Conservation (phyloP, 768 basidiomycete species). For the Rickenella mellea region DNA sequence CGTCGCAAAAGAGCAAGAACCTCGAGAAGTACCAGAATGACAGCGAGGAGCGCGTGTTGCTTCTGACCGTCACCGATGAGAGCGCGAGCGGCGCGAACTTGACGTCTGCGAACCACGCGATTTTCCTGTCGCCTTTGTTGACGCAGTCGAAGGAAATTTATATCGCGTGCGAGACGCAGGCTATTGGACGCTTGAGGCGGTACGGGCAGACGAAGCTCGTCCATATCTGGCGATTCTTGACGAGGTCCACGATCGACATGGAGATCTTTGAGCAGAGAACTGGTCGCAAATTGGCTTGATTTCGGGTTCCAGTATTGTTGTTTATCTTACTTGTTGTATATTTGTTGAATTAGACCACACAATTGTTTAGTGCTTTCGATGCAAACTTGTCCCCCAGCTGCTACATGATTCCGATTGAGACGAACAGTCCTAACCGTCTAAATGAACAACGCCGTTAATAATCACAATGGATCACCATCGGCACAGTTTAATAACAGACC, state of each 20-base stretch:
- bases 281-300: not conserved
- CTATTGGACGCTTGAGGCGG: slow-evolving; percentile 73
- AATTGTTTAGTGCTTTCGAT: not conserved
- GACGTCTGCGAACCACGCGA: slow-evolving; percentile 88
- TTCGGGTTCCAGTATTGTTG: not conserved
- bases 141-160: slow-evolving; percentile 78
- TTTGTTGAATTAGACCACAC: not conserved
- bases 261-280: slow-evolving; percentile 59
- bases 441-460: too few species aligned
- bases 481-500: too few species aligned
- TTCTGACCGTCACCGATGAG: slow-evolving; percentile 91
- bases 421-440: too few species aligned
- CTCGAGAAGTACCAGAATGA: slow-evolving; percentile 81
- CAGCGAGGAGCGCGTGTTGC: slow-evolving; percentile 66
- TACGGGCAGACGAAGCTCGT: slow-evolving; percentile 80
- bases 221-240: slow-evolving; percentile 74
- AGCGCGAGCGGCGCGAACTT: slow-evolving; percentile 91
- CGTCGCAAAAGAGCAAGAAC: slow-evolving; percentile 69
- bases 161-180: slow-evolving; percentile 74
- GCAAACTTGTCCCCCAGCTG: too few species aligned
- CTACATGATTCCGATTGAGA: too few species aligned
- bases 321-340: not conserved
- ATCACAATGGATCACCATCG: too few species aligned
- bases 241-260: slow-evolving; percentile 81
- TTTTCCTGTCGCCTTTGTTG: slow-evolving; percentile 89